These are phyloP conservation scores for Cladosporium phlei DNA, from an alignment of 2,329 filamentous ascomycete genomes.

Conservation along the genomic window DNA sequence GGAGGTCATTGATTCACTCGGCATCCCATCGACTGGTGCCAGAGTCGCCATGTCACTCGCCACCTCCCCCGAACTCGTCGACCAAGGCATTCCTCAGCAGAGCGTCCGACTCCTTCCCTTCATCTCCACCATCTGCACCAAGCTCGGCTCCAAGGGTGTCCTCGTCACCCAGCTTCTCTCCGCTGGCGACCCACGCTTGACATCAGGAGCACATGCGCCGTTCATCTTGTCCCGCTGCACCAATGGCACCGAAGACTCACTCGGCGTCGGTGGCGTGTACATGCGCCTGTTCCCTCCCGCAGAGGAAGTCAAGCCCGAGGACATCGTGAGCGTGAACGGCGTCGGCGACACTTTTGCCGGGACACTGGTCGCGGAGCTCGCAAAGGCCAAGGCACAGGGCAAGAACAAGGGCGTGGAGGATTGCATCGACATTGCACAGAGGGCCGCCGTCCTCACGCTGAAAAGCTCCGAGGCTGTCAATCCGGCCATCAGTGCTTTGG, in stretches of 20 bases:
- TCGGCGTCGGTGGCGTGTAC: slow-evolving; percentile 70
- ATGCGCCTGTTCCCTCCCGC: slow-evolving; percentile 67
- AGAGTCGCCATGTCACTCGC: slow-evolving; percentile 66
- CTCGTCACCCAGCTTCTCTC: slow-evolving; percentile 68
- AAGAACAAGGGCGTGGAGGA: slow-evolving; percentile 51
- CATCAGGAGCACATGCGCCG: slow-evolving; percentile 55
- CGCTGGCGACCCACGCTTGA: slow-evolving; percentile 63
- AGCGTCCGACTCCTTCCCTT: slow-evolving; percentile 81
- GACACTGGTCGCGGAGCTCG: slow-evolving; percentile 73
- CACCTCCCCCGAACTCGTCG: slow-evolving; percentile 64
- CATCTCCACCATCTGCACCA: slow-evolving; percentile 78
- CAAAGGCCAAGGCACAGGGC: slow-evolving; percentile 41
- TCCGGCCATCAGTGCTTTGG: too few species aligned
- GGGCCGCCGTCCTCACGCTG: slow-evolving; percentile 72
- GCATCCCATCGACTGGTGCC: slow-evolving; percentile 64
- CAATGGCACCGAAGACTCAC: slow-evolving; percentile 47
- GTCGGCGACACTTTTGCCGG: slow-evolving; percentile 92
- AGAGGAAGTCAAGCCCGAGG: slow-evolving; percentile 54
- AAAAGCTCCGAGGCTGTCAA: slow-evolving; percentile 71
- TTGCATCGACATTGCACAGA: slow-evolving; percentile 74
- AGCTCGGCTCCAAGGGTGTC: slow-evolving; percentile 71
- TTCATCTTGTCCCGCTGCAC: slow-evolving; percentile 64
- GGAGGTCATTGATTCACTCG: slow-evolving; percentile 69
- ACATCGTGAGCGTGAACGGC: slow-evolving; percentile 86
- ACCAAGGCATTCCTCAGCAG: slow-evolving; percentile 78